phyloP scores from a whole-genome alignment of 805 yeast species.

The Candida wancherniae region DNA sequence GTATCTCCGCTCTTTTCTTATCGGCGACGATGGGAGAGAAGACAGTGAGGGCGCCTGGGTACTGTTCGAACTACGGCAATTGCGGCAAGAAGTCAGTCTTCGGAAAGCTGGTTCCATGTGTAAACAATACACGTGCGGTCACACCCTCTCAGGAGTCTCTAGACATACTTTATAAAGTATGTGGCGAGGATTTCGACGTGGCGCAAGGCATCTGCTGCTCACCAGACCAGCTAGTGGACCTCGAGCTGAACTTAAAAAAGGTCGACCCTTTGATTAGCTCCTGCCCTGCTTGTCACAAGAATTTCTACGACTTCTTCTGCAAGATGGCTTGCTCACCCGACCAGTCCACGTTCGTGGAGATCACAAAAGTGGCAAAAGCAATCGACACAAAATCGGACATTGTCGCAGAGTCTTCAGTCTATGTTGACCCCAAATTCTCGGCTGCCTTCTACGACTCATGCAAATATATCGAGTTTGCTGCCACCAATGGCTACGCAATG shows the following conservation, averaged over 20 bases:
- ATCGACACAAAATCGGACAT: constrained; percentile 49
- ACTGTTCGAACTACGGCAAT: constrained; percentile 52
- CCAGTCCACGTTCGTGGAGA: constrained; percentile 69
- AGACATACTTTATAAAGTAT: constrained; percentile 48
- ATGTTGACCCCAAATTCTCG: constrained; percentile 58
- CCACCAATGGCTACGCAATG: constrained; percentile 95
- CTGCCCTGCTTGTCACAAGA: constrained; percentile 87
- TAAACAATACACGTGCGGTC: constrained; percentile 48
- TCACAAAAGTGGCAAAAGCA: constrained; percentile 49
- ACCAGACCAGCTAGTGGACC: constrained; percentile 49
- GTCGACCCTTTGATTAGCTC: constrained; percentile 41
- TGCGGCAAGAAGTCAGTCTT: constrained; percentile 82
- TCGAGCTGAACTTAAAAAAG: constrained; percentile 39
- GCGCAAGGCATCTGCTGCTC: constrained; percentile 65
- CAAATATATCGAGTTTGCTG: constrained; percentile 82
- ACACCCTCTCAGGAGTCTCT: constrained; percentile 42
- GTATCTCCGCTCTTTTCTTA: too few species aligned
- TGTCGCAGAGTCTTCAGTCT: constrained; percentile 68
- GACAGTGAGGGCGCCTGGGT: constrained; percentile 26
- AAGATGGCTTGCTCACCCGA: constrained; percentile 86
- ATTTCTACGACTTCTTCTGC: constrained; percentile 80
- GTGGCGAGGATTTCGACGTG: constrained; percentile 66
- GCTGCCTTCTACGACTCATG: constrained; percentile 72
- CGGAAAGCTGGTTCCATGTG: constrained; percentile 79
- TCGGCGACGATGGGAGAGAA: neutral